Evolutionary conservation across 2,329 filamentous ascomycete genomes (phyloP).

Genomic region (Trichoderma hamatum): DNA sequence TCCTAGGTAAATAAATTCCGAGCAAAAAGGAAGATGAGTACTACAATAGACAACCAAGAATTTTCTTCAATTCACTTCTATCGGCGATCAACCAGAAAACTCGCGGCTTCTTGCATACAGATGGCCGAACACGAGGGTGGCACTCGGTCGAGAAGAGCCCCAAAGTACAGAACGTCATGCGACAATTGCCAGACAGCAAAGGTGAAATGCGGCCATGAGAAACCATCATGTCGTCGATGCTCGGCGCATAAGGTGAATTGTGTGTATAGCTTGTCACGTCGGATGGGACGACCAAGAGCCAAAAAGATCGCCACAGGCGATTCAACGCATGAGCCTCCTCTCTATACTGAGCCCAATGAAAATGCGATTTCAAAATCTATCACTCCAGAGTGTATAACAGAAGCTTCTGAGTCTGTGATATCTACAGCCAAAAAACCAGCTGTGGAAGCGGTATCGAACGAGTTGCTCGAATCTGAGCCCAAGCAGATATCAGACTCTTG

Average conservation of each 20-base stretch:
- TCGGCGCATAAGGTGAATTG: constrained; percentile 14
- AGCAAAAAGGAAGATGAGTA: neutral
- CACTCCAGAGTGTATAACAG: neutral
- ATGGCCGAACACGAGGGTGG: neutral
- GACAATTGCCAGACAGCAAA: constrained; percentile 25
- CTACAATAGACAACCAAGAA: neutral
- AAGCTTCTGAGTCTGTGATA: neutral
- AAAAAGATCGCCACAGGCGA: constrained; percentile 6
- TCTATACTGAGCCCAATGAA: neutral
- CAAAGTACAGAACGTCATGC: constrained; percentile 25
- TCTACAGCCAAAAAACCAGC: neutral
- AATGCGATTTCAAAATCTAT: neutral
- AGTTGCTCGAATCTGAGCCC: neutral
- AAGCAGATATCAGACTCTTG: neutral
- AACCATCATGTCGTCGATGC: constrained; percentile 19
- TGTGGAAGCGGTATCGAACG: neutral
- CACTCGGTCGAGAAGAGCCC: neutral
- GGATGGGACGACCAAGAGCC: constrained; percentile 22
- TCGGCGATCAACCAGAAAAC: neutral
- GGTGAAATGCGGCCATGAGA: constrained; percentile 24
- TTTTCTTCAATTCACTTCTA: neutral
- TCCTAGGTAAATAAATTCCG: neutral
- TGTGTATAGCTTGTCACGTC: constrained; percentile 26
- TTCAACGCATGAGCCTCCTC: neutral
- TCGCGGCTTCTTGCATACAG: constrained; percentile 7